Evolutionary conservation across 176 grass and related monocot species (phyloP).

Genomic region (Oropetium thomaeum): DNA sequence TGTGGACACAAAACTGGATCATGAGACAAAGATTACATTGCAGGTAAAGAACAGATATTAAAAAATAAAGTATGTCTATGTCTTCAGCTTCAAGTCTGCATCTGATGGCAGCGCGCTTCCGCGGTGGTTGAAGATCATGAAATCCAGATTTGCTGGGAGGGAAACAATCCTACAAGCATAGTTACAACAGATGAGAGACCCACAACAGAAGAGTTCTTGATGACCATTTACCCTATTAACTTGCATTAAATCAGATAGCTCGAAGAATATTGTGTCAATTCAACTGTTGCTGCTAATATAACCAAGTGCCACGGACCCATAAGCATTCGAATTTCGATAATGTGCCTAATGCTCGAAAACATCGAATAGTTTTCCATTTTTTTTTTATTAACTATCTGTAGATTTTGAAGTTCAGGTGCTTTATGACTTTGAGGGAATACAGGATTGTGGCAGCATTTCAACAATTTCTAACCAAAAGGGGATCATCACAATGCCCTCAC

Average conservation of each 20-base stretch:
- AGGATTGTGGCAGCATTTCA: neutral
- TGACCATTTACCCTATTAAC: neutral
- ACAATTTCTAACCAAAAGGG: neutral
- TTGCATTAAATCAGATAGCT: neutral
- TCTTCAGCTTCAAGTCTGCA: conserved; percentile 68
- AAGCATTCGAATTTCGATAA: neutral
- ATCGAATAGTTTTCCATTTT: neutral
- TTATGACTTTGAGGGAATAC: neutral
- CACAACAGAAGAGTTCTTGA: neutral
- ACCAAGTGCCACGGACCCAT: neutral
- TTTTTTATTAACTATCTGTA: neutral
- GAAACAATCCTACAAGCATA: conserved; percentile 65
- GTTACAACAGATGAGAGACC: neutral
- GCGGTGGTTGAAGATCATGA: conserved; percentile 97
- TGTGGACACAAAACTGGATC: conserved; percentile 10
- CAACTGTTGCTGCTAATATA: neutral
- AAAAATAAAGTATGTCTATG: conserved; percentile 20
- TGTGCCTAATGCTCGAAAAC: neutral
- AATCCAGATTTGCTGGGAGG: conserved; percentile 80
- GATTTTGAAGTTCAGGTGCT: neutral
- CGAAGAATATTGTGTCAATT: neutral
- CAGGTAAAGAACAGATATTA: neutral
- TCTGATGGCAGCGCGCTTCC: conserved; percentile 58
- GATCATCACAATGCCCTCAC: neutral
- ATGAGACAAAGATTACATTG: conserved; percentile 8